Base-by-base conservation (phyloP, 2,329 filamentous ascomycete species). In the Diaporthe vaccinii region DNA sequence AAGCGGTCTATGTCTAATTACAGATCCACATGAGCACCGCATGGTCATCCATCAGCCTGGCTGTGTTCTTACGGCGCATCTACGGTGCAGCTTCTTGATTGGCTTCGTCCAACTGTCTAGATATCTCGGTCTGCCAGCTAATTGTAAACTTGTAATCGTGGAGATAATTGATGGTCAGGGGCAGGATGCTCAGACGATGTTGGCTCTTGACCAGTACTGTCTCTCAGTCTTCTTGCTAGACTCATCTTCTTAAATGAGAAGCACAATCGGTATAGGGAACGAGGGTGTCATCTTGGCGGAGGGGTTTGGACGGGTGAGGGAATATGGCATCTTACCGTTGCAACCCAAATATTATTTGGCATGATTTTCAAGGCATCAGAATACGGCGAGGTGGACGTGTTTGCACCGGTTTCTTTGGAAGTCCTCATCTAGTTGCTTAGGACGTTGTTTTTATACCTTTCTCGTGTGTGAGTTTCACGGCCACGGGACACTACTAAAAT, bases 131-230 rank as follows among this genome's bases (percentile, higher is more conserved):
- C 17, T 15, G 65, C 55, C 22, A 69, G 49, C 36, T 20, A 15
- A 4, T n/a, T 55, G 49, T 41, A 6, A 28, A 14, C 6, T 17
- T 10, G 12, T 2, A 14, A 14, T 39, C 10, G 34, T 3, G 46
- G 15, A 9, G 8, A 22, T 28, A 22, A 41, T 14, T 31, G 4
- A 53, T 39, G 51, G 15, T 25, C n/a, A 8, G 34, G n/a, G 31
- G 10, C 34, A 69, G 34, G 65, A 41, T 70, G 65, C 46, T 76
- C 75, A 76, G 75, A 73, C 75, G 75, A 76, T 76, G 75, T 76
- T 72, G 65, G 72, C 75, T 76, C 72, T 67, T 51, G 28, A 62
- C 65, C 65, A 69, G 49, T 41, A 49, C 34, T 61, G 46, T 75
- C 61, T 62, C 62, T 44, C 71, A 68, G 49, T 74, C 39, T 57